These are phyloP conservation scores for Fusarium aywerte DNA, from an alignment of 2,329 filamentous ascomycete species.

Conservation along the genomic window DNA sequence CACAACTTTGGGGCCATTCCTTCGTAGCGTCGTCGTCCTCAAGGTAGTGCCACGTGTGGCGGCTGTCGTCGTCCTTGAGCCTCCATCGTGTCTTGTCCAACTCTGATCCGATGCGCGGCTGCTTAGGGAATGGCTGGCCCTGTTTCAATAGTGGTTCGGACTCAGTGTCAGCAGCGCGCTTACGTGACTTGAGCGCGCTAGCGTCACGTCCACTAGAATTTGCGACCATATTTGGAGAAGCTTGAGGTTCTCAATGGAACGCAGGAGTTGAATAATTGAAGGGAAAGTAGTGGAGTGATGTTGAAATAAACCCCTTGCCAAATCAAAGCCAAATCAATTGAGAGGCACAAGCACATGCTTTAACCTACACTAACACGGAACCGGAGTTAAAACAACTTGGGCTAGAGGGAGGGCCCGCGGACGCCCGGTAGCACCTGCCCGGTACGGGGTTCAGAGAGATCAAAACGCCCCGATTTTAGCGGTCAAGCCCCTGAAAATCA, in stretches of 20 bases:
- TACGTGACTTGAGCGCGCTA: slow-evolving; percentile 52
- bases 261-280: slow-evolving; percentile 10
- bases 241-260: neutral
- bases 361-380: slow-evolving; percentile 19
- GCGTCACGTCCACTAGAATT: slow-evolving; percentile 47
- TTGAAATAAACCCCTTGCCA: slow-evolving; percentile 2
- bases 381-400: slow-evolving; percentile 14
- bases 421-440: slow-evolving; percentile 28
- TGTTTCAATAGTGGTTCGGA: slow-evolving; percentile 46
- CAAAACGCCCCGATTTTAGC: slow-evolving; percentile 28
- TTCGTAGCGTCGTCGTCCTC: slow-evolving; percentile 75
- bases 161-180: slow-evolving; percentile 56
- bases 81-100: slow-evolving; percentile 90
- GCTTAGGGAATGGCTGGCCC: slow-evolving; percentile 54
- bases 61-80: slow-evolving; percentile 81
- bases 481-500: slow-evolving; percentile 37
- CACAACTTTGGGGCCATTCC: slow-evolving; percentile 84
- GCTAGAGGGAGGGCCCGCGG: slow-evolving; percentile 17
- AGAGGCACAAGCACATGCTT: slow-evolving; percentile 31
- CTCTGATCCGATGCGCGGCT: slow-evolving; percentile 62
- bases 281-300: slow-evolving; percentile 26
- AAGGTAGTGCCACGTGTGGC: slow-evolving; percentile 95
- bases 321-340: neutral
- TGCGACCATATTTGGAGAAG: slow-evolving; percentile 42
- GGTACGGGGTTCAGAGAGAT: neutral